Evolutionary conservation across 1,139 yeast species (phyloP).

Genomic region (Kodamaea ohmeri): DNA sequence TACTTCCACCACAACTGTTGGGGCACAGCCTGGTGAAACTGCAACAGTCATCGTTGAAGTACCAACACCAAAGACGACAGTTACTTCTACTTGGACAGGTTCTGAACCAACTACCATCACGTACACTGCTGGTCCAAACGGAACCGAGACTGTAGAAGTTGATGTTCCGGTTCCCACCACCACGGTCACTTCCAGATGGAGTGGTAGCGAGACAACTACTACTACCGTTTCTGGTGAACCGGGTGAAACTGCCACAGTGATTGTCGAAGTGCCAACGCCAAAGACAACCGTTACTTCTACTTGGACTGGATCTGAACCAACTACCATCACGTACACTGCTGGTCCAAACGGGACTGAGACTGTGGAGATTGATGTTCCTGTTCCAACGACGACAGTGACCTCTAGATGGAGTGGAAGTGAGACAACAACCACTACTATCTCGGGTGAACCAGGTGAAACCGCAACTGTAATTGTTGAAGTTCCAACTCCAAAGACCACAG

Average conservation of each 20-base stretch:
- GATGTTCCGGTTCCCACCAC: not conserved
- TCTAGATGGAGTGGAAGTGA: not conserved
- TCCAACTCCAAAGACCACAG: not conserved
- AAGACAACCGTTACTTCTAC: not conserved
- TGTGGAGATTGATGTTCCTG: not conserved
- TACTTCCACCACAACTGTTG: conserved; percentile 9
- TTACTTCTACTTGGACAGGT: conserved; percentile 13
- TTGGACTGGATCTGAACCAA: not conserved
- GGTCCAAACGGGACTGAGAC: not conserved
- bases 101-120: not conserved
- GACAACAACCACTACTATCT: not conserved
- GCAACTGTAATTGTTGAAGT: not conserved
- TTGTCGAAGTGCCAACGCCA: not conserved
- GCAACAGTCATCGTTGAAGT: conserved; percentile 13
- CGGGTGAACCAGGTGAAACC: not conserved
- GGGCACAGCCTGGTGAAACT: conserved; percentile 11
- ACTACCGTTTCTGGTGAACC: not conserved
- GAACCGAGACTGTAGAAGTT: not conserved
- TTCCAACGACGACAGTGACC: not conserved
- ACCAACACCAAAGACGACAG: conserved; percentile 11
- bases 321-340: not conserved
- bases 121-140: not conserved
- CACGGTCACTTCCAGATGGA: not conserved
- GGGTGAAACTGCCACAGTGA: not conserved
- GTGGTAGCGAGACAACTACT: not conserved